These are phyloP conservation scores for Septoria linicola DNA, from an alignment of 2,329 filamentous ascomycete species.

Conservation along the genomic window DNA sequence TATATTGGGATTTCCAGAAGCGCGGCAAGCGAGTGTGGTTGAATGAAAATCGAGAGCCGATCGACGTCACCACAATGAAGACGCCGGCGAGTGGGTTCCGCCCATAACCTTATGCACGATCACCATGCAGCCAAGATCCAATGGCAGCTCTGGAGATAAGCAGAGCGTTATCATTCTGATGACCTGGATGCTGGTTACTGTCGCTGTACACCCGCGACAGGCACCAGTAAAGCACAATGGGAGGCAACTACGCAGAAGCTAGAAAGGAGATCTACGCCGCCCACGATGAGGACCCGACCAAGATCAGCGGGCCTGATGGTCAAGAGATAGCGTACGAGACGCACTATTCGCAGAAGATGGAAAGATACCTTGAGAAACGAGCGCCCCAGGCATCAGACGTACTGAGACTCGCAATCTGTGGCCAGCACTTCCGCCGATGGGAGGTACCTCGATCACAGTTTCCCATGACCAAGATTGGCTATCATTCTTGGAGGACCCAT, in stretches of 20 bases:
- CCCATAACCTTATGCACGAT: too few species aligned
- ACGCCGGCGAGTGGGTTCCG: too few species aligned
- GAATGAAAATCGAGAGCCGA: too few species aligned
- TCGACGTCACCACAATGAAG: too few species aligned
- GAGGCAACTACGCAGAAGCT: conserved; percentile 40
- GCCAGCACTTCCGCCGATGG: conserved; percentile 84
- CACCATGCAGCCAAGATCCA: too few species aligned
- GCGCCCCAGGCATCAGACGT: conserved; percentile 62
- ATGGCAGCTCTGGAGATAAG: too few species aligned
- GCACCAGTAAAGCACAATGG: conserved; percentile 11
- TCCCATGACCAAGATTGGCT: conserved; percentile 72
- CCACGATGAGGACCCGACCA: conserved; percentile 66
- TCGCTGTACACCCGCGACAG: background rate
- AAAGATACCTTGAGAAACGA: conserved; percentile 64
- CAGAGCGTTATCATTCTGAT: too few species aligned
- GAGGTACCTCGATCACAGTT: conserved; percentile 73
- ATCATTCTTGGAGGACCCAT: conserved; percentile 74
- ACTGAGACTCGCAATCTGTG: conserved; percentile 73
- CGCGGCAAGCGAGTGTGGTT: too few species aligned
- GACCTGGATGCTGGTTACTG: background rate
- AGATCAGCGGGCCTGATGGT: conserved; percentile 47
- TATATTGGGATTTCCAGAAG: too few species aligned
- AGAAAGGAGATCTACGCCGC: conserved; percentile 71
- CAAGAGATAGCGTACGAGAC: conserved; percentile 69
- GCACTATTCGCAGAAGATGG: conserved; percentile 79